Evolutionary conservation across 305 asterid genomes (phyloP).

Genomic region (Ilex paraguariensis): DNA sequence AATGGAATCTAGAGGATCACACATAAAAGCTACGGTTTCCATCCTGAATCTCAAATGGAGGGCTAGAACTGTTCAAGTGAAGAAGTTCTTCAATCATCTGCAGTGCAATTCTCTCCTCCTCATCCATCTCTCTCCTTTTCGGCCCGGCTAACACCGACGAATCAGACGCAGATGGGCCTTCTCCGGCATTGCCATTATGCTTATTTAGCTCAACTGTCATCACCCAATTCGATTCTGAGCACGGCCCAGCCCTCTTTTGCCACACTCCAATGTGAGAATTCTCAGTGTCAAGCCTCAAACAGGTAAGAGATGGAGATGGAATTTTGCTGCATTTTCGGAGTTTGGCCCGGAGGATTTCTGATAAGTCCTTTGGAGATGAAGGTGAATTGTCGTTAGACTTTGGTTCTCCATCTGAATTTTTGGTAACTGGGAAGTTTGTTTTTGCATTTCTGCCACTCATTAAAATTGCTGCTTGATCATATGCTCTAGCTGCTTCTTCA

Average conservation of each 20-base stretch:
- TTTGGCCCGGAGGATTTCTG: conserved; percentile 36
- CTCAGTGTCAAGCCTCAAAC: conserved; percentile 36
- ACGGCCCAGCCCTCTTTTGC: conserved; percentile 45
- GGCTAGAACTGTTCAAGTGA: conserved; percentile 7
- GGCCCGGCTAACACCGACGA: conserved; percentile 1
- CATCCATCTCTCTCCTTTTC: conserved; percentile 25
- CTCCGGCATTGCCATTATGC: conserved; percentile 5
- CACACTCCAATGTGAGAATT: conserved; percentile 38
- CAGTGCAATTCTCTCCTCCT: conserved; percentile 38
- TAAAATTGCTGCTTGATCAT: conserved; percentile 38
- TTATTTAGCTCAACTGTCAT: conserved; percentile 30
- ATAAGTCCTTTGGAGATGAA: conserved; percentile 17
- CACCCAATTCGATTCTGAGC: conserved; percentile 37
- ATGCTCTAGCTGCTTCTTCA: conserved; percentile 37
- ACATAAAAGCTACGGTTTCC: too few species aligned
- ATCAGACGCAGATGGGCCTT: neutral
- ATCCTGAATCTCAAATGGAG: neutral
- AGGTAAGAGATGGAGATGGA: conserved; percentile 27
- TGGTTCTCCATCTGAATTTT: conserved; percentile 7
- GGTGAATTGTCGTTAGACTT: neutral
- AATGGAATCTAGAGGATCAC: too few species aligned
- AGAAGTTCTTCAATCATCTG: conserved; percentile 46
- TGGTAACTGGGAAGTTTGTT: conserved; percentile 32
- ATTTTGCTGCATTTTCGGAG: conserved; percentile 32
- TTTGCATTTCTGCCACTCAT: conserved; percentile 42